Evolutionary conservation across 805 yeast genomes (phyloP), one percentile per base, ranked within the genome.

Genomic region (Jamesozyma spencerorum): DNA sequence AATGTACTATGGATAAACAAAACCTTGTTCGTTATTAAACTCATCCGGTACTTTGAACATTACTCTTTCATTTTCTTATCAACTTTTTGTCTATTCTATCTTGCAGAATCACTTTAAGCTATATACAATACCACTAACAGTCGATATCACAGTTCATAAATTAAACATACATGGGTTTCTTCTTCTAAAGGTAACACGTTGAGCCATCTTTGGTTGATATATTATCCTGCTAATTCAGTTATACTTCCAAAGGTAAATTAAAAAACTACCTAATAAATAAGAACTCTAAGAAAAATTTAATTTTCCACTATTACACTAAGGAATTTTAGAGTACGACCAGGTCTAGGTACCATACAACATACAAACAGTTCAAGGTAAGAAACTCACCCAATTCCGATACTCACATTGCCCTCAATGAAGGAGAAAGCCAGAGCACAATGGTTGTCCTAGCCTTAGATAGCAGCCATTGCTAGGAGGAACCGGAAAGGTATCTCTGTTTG

Each of bases 141-240:
- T n/a, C 14, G 5, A 7, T 28, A 7, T 28, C 14, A 28, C 14
- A 10, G 15, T 22, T 22, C 26, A 12, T 39, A 20, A 22, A 22
- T 22, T 22, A 26, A 51, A 85, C 92, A 76, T 85, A 87, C 92
- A 88, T 76, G 97, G 95, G 74, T 87, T 88, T 81, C 95, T 85
- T 81, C 94, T 86, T 83, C 97, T 86, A 84, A 79, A 88, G 63
- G 97, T 87, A 74, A 88, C 94, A 82, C 98, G 90, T 77, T 87
- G 95, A 72, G 96, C 97, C 98, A 92, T 92, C 75, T 66, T 75
- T 67, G 53, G 39, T 40, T 40, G 43, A 36, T 40, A 36, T 40
- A 30, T 36, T 35, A 14, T 22, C 14, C 31, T 31, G 42, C 42
- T 39, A 27, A 29, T 39, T 20, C 38, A 26, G 13, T 13, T 28